Percentiles rank a stretch among this genome's conserved stretches.
phyloP scores from a whole-genome alignment of 352 stramenopile species.

The Phytophthora sansomeana region DNA sequence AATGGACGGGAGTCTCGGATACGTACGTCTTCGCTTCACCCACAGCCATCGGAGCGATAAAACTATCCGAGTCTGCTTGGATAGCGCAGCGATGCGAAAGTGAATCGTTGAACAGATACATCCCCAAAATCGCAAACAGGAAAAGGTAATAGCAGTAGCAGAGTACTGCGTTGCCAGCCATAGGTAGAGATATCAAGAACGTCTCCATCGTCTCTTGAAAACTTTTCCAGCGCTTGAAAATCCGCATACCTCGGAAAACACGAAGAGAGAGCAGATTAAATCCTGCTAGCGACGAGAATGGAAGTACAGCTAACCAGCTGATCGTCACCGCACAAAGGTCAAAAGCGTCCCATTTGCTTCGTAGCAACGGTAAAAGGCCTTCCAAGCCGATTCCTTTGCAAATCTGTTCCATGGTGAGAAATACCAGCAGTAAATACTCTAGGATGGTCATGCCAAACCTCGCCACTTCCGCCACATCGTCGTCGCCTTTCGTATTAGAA shows the following conservation, averaged over 20 bases:
- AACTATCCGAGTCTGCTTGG: slow-evolving; percentile 34
- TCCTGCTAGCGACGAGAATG: slow-evolving; percentile 48
- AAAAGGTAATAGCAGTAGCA: slow-evolving; percentile 91
- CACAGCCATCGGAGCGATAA: slow-evolving; percentile 23
- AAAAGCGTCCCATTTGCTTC: slow-evolving; percentile 76
- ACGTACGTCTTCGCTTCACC: slow-evolving; percentile 50
- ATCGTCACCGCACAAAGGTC: slow-evolving; percentile 68
- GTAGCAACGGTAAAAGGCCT: slow-evolving; percentile 61
- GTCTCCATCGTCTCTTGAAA: slow-evolving; percentile 86
- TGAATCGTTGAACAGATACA: slow-evolving; percentile 90
- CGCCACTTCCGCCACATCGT: slow-evolving; percentile 44
- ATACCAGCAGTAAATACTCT: slow-evolving; percentile 65
- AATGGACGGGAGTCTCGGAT: slow-evolving; percentile 57
- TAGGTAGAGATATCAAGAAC: slow-evolving; percentile 72
- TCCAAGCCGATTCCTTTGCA: slow-evolving; percentile 74
- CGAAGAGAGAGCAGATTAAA: slow-evolving; percentile 81
- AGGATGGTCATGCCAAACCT: slow-evolving; percentile 64
- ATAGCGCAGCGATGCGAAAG: slow-evolving; percentile 77
- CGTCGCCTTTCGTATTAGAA: slow-evolving; percentile 43
- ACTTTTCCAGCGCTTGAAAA: slow-evolving; percentile 79
- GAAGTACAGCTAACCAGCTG: slow-evolving; percentile 69
- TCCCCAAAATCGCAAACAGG: slow-evolving; percentile 84
- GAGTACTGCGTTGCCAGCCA: slow-evolving; percentile 75
- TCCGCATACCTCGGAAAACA: slow-evolving; percentile 72
- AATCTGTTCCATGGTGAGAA: slow-evolving; percentile 76